Percentiles rank a stretch among this genome's conserved stretches.
Conservation (phyloP, 306 rosid genomes). For the Macrotyloma uniflorum region DNA sequence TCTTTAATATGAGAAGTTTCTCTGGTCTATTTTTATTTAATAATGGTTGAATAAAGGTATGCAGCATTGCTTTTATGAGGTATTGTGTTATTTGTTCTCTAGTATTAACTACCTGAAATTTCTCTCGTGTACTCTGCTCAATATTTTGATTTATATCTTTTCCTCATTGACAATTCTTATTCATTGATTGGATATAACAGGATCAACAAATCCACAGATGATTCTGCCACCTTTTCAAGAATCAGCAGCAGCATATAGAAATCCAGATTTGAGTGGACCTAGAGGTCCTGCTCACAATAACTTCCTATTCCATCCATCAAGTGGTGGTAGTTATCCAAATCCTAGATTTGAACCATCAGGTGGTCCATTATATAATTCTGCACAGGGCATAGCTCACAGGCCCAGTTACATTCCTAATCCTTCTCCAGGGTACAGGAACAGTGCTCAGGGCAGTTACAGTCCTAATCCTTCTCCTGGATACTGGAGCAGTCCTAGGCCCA, state of each 20-base stretch:
- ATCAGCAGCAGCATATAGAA: slow-evolving; percentile 49
- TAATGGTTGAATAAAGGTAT: slow-evolving; percentile 5
- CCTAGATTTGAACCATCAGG: slow-evolving; percentile 54
- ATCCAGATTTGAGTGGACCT: slow-evolving; percentile 56
- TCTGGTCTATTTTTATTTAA: not conserved
- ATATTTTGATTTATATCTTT: slow-evolving; percentile 23
- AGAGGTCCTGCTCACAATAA: slow-evolving; percentile 45
- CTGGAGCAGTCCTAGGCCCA: slow-evolving; percentile 29
- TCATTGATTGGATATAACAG: slow-evolving; percentile 49
- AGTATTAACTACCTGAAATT: slow-evolving; percentile 7
- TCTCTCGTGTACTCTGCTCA: slow-evolving; percentile 11
- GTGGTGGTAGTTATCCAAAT: slow-evolving; percentile 40
- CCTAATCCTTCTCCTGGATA: slow-evolving; percentile 54
- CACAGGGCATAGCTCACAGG: slow-evolving; percentile 45
- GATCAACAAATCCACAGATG: slow-evolving; percentile 53
- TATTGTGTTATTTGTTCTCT: not conserved
- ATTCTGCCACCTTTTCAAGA: slow-evolving; percentile 46
- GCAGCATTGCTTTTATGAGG: slow-evolving; percentile 18
- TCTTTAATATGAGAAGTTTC: not conserved
- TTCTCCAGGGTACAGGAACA: slow-evolving; percentile 46
- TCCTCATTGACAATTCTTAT: slow-evolving; percentile 30
- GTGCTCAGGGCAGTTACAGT: slow-evolving; percentile 40
- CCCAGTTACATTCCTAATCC: slow-evolving; percentile 52
- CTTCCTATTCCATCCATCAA: slow-evolving; percentile 43
- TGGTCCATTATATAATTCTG: slow-evolving; percentile 38